phyloP scores from a whole-genome alignment of 441 rosid genomes.

The Monsonia emarginata region DNA sequence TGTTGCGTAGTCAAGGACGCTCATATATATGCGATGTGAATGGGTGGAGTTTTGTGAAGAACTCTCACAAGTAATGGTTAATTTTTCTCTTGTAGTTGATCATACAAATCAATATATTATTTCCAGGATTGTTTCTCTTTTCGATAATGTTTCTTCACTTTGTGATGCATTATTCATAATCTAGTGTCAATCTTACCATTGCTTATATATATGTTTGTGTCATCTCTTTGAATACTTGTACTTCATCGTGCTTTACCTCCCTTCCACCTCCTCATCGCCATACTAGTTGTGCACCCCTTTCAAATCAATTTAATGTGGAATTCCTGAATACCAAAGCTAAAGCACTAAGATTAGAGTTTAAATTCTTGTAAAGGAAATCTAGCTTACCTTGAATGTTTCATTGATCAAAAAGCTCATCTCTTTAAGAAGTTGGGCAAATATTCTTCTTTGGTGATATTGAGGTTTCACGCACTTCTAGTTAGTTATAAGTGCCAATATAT shows the following conservation, averaged over 20 bases:
- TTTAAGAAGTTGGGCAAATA: too few relatives aligned
- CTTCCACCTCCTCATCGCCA: background rate
- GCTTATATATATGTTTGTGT: background rate
- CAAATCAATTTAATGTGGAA: too few relatives aligned
- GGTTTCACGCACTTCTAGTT: background rate
- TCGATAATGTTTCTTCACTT: background rate
- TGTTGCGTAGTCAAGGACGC: constrained; percentile 87
- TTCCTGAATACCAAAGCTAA: too few relatives aligned
- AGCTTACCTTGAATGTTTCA: background rate
- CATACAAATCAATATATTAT: background rate
- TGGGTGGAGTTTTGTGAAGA: constrained; percentile 99
- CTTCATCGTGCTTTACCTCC: constrained; percentile 1
- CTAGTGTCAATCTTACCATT: background rate
- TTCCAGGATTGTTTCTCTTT: background rate
- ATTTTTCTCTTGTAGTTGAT: background rate
- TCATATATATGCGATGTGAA: constrained; percentile 99
- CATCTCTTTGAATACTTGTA: background rate
- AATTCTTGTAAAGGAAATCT: background rate
- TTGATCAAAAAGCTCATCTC: too few relatives aligned
- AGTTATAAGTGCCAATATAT: background rate
- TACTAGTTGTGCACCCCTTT: background rate
- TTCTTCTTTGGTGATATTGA: too few relatives aligned
- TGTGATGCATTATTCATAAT: background rate
- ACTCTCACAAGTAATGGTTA: constrained; percentile 77
- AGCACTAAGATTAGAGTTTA: background rate